Conservation (phyloP, 2,329 filamentous ascomycete species). For the Penicillium brasilianum region DNA sequence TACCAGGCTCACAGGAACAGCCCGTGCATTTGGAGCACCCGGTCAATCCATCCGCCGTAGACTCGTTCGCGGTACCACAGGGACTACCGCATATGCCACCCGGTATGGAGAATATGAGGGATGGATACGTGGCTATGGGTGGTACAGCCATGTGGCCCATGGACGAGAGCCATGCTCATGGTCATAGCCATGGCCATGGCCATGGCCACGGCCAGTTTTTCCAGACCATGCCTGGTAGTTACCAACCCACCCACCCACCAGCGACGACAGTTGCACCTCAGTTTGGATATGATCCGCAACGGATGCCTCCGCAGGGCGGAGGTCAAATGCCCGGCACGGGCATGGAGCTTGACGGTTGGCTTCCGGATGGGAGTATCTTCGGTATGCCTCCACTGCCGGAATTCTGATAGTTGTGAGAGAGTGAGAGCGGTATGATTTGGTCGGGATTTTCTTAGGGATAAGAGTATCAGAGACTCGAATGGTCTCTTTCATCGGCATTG, state of each 20-base stretch:
- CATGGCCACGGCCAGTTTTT: conserved; percentile 22
- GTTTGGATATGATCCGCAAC: conserved; percentile 31
- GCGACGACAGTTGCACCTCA: conserved; percentile 27
- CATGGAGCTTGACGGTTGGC: conserved; percentile 40
- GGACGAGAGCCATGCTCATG: conserved; percentile 24
- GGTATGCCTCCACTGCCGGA: conserved; percentile 37
- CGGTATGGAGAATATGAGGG: conserved; percentile 28
- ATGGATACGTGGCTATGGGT: conserved; percentile 31
- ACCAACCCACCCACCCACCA: conserved; percentile 29
- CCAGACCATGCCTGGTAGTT: conserved; percentile 21
- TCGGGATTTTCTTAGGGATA: not conserved
- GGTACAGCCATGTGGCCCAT: conserved; percentile 32
- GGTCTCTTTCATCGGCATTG: not conserved
- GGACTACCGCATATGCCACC: conserved; percentile 22
- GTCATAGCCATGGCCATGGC: conserved; percentile 22
- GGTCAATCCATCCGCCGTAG: conserved; percentile 13
- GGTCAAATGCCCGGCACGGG: conserved; percentile 25
- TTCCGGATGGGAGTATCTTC: conserved; percentile 38
- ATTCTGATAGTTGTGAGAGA: conserved; percentile 23
- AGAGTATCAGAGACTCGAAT: not conserved
- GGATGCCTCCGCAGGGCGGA: conserved; percentile 23
- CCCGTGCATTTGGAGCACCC: conserved; percentile 14
- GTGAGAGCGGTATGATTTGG: not conserved
- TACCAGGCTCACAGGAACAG: conserved; percentile 17
- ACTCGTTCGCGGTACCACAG: conserved; percentile 23